Base-by-base conservation (phyloP, 73 alveolate species). In the Breviolum minutum region DNA sequence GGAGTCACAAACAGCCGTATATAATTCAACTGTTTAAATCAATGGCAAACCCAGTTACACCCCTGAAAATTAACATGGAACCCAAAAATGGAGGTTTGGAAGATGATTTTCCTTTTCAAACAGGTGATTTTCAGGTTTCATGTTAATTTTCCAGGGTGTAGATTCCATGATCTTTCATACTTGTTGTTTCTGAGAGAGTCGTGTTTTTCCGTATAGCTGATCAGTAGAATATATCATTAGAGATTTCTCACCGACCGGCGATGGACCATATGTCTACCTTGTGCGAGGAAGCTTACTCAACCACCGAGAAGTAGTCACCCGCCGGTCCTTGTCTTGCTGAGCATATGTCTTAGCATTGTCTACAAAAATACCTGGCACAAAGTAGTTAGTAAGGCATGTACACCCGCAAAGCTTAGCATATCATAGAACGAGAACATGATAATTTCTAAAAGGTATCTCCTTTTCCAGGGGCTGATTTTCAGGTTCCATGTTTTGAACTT, bases 301-400 rank as follows among this genome's bases (percentile, higher is more conserved):
- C 54, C 54, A 24, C 27, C 29, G 40, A 11, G 48, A 40, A 5
- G 40, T 5, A 73, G 40, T 8, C 60, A 13, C 17, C 16, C 14
- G 11, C 82, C 62, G 6, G 79, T 74, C 98, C 98, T 92, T 92
- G 81, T 92, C 98, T 60, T 92, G 98, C 98, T 92, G 98, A 6
- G 98, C 98, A 24, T 92, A 92, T 40, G 89, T 92, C 91, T 92
- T 73, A 69, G 98, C 98, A 76, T 92, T 92, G 81, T 92, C 98
- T 69, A 92, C 98, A 27, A 92, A 92, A 62, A 92, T 92, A 68
- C 98, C 98, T 92, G 40, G 27, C 11, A 30, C 22, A 13, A 63
- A 7, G 14, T 60, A 13, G 22, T 10, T 22, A 16, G 48, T 14
- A 11, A 14, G 48, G n/a, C 29, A 74, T 11, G 17, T 5, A 14